A percentile compares a stretch with the other conserved stretches of the same genome.
Evolutionary conservation across 768 basidiomycete species (phyloP).

Genomic region (Lentinus tigrinus): DNA sequence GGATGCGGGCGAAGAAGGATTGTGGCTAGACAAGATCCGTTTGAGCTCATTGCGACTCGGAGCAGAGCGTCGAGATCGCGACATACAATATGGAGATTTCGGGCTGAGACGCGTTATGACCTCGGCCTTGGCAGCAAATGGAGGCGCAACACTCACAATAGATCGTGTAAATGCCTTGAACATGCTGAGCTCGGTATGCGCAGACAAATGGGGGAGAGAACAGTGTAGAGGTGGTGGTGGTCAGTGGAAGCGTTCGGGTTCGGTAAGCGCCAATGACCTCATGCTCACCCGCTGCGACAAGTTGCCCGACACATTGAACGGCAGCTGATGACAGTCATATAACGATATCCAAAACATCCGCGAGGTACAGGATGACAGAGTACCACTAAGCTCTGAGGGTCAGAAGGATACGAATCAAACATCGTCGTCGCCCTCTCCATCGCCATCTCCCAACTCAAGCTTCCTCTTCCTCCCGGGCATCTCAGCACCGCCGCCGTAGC

Average conservation of each 20-base stretch:
- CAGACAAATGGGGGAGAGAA: neutral
- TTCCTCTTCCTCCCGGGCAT: slow-evolving; percentile 79
- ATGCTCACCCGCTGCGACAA: too few relatives aligned
- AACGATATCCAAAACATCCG: too few relatives aligned
- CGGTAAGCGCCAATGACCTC: too few relatives aligned
- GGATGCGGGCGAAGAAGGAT: slow-evolving; percentile 64
- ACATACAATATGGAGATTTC: neutral
- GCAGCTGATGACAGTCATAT: too few relatives aligned
- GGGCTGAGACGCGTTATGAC: neutral
- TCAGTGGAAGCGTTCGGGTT: too few relatives aligned
- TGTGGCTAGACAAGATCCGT: slow-evolving; percentile 47
- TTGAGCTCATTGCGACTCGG: neutral
- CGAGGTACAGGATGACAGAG: too few relatives aligned
- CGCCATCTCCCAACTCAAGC: slow-evolving; percentile 43
- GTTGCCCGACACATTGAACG: too few relatives aligned
- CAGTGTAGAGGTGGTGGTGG: too few relatives aligned
- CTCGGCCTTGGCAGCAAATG: neutral
- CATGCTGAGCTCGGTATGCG: slow-evolving; percentile 5
- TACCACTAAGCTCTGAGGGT: too few relatives aligned
- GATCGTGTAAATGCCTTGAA: slow-evolving; percentile 17
- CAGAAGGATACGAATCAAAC: neutral
- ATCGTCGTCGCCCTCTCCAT: slow-evolving; percentile 31
- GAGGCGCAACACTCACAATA: slow-evolving; percentile 12
- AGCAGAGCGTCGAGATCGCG: neutral
- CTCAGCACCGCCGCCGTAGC: slow-evolving; percentile 65